A percentile compares a stretch with the other conserved stretches of the same genome.
Evolutionary conservation across 176 grass and related monocot species (phyloP).

Genomic region (Triticum aestivum): DNA sequence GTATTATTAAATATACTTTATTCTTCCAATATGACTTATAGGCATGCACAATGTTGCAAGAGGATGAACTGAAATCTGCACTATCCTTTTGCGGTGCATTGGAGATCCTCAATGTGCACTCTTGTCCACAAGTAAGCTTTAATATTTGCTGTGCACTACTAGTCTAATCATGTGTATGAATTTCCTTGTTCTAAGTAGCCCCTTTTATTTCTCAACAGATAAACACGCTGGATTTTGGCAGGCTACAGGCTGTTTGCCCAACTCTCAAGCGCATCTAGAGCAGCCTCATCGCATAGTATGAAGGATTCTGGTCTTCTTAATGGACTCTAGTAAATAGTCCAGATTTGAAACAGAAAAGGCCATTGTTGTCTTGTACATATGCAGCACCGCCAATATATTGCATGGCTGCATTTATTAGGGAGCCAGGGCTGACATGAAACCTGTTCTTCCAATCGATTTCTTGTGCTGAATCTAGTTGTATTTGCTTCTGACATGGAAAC

Average conservation of each 20-base stretch:
- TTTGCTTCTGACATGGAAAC: background rate
- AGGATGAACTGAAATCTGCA: conserved; percentile 86
- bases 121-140: conserved; percentile 67
- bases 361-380: conserved; percentile 45
- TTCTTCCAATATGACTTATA: conserved; percentile 32
- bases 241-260: conserved; percentile 59
- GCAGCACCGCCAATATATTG: conserved; percentile 37
- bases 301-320: conserved; percentile 8
- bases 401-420: conserved; percentile 26
- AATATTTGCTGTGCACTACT: background rate
- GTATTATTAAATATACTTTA: background rate
- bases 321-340: conserved; percentile 21
- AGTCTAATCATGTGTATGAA: background rate
- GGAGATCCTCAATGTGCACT: conserved; percentile 88
- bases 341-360: conserved; percentile 26
- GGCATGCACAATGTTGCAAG: conserved; percentile 88
- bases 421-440: conserved; percentile 9
- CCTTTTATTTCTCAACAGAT: conserved; percentile 44
- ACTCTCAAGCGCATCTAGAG: conserved; percentile 77
- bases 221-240: conserved; percentile 55
- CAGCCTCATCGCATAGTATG: conserved; percentile 36
- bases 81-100: conserved; percentile 61
- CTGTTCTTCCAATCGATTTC: conserved; percentile 20
- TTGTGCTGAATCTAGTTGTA: conserved; percentile 22
- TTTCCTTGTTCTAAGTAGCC: background rate